Conservation (phyloP, 352 stramenopile genomes). For the Pilasporangium apinafurcum region DNA sequence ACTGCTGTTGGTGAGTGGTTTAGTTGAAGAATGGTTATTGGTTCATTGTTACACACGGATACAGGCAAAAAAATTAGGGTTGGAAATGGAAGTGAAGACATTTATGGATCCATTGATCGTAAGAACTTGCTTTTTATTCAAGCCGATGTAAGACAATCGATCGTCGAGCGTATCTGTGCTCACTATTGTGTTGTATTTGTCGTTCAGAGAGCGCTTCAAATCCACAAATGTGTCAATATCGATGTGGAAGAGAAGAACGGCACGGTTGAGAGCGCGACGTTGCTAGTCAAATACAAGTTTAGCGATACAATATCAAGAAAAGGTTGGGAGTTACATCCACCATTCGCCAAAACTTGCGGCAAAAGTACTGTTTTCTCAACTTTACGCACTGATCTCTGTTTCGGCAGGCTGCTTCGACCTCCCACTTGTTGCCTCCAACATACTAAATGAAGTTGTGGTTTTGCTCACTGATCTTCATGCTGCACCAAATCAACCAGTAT, state of each 20-base stretch:
- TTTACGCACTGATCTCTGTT: neutral
- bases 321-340: neutral
- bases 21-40: too few relatives aligned
- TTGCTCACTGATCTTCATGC: slow-evolving; percentile 34
- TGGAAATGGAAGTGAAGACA: slow-evolving; percentile 27
- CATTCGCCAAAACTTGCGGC: too few relatives aligned
- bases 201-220: slow-evolving; percentile 32
- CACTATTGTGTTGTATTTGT: neutral
- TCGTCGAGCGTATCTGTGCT: too few relatives aligned
- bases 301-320: slow-evolving; percentile 44
- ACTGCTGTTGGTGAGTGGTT: too few relatives aligned
- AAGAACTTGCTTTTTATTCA: too few relatives aligned
- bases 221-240: slow-evolving; percentile 29
- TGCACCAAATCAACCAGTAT: slow-evolving; percentile 17
- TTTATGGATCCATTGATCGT: slow-evolving; percentile 38
- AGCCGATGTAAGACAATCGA: too few relatives aligned
- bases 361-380: too few relatives aligned
- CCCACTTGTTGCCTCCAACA: slow-evolving; percentile 16
- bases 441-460: slow-evolving; percentile 20
- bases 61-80: slow-evolving; percentile 51
- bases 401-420: slow-evolving; percentile 25
- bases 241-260: slow-evolving; percentile 7
- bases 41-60: too few relatives aligned
- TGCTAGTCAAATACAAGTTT: slow-evolving; percentile 63
- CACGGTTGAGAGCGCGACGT: slow-evolving; percentile 5